phyloP scores from a whole-genome alignment of 73 alveolate genomes.

The Paramecium primaurelia region DNA sequence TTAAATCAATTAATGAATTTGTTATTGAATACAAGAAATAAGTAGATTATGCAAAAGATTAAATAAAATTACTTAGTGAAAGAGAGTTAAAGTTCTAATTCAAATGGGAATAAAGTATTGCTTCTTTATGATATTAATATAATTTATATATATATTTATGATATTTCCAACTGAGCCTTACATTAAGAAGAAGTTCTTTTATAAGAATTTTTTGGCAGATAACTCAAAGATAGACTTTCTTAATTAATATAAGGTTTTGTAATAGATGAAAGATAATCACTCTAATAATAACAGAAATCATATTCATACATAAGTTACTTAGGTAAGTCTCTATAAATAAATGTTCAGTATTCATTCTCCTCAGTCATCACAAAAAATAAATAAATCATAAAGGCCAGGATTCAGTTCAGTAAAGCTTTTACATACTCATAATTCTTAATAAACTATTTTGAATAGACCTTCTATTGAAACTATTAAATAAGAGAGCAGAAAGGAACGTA shows the following conservation, averaged over 20 bases:
- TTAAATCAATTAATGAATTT: background rate
- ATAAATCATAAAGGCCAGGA: background rate
- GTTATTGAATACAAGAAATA: slow-evolving; percentile 9
- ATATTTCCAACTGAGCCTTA: background rate
- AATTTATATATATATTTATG: background rate
- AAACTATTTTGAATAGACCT: background rate
- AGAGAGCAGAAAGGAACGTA: background rate
- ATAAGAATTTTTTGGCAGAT: background rate
- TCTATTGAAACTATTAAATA: background rate
- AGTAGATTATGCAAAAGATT: background rate
- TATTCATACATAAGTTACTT: background rate
- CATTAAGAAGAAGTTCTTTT: background rate
- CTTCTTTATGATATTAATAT: slow-evolving; percentile 40
- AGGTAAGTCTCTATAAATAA: background rate
- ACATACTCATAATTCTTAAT: background rate
- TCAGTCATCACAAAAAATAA: background rate
- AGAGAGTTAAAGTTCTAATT: slow-evolving; percentile 57
- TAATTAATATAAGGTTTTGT: background rate
- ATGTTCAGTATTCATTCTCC: slow-evolving; percentile 26
- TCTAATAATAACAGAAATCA: background rate
- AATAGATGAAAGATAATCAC: background rate
- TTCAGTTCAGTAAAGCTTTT: background rate
- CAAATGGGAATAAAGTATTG: slow-evolving; percentile 54
- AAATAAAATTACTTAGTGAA: slow-evolving; percentile 26
- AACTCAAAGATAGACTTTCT: background rate